Evolutionary conservation across 2,329 filamentous ascomycete genomes (phyloP).

Genomic region (Talaromyces sp.): DNA sequence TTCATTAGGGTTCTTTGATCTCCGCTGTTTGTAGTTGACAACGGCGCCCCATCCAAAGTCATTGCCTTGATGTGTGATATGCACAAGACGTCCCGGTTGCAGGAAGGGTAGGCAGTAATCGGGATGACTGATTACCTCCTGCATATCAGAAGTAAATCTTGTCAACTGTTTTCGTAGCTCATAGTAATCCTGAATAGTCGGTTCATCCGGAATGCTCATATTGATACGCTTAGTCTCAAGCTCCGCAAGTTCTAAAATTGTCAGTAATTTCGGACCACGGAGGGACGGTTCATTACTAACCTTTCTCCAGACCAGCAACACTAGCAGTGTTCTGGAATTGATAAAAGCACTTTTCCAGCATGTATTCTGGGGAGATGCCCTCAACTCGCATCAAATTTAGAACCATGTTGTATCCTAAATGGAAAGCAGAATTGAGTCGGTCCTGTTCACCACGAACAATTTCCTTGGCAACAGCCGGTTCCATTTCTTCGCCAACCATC

Average conservation of each 20-base stretch:
- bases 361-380: slow-evolving; percentile 96
- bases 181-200: slow-evolving; percentile 90
- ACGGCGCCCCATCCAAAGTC: slow-evolving; percentile 97
- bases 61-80: slow-evolving; percentile 72
- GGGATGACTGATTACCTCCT: slow-evolving; percentile 85
- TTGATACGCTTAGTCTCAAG: slow-evolving; percentile 71
- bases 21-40: slow-evolving; percentile 67
- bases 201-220: slow-evolving; percentile 79
- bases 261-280: slow-evolving; percentile 25
- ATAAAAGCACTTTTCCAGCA: slow-evolving; percentile 97
- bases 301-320: slow-evolving; percentile 75
- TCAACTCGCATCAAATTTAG: slow-evolving; percentile 96
- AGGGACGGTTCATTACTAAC: slow-evolving; percentile 29
- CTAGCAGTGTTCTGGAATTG: slow-evolving; percentile 96
- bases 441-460: slow-evolving; percentile 97
- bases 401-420: slow-evolving; percentile 99
- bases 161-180: slow-evolving; percentile 81
- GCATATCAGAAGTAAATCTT: slow-evolving; percentile 82
- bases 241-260: slow-evolving; percentile 61
- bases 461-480: slow-evolving; percentile 86
- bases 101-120: slow-evolving; percentile 81
- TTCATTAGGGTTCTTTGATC: slow-evolving; percentile 63
- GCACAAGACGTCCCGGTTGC: slow-evolving; percentile 81
- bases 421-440: slow-evolving; percentile 94
- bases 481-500: slow-evolving; percentile 98